Conservation (phyloP, 1,139 yeast genomes). For the Kodamaea ohmeri region DNA sequence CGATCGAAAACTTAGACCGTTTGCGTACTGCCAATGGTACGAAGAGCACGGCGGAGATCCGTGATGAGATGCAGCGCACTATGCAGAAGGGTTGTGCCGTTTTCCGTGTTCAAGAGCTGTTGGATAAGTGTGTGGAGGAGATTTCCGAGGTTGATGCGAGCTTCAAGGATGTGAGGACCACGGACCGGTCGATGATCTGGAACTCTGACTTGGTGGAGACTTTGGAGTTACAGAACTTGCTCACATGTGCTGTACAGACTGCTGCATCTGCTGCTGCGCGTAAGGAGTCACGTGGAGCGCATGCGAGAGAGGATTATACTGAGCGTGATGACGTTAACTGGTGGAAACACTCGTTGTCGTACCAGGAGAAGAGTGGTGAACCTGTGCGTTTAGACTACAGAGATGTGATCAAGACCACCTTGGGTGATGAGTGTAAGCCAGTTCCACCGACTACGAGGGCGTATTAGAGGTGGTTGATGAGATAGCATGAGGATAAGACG, state of each 20-base stretch:
- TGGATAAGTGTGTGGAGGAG: constrained; percentile 84
- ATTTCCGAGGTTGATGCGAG: constrained; percentile 71
- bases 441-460: constrained; percentile 23
- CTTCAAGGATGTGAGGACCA: constrained; percentile 62
- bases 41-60: constrained; percentile 76
- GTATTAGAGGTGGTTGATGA: constrained; percentile 12
- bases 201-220: constrained; percentile 94
- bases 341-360: constrained; percentile 23
- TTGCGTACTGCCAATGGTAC: constrained; percentile 82
- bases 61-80: constrained; percentile 86
- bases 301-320: constrained; percentile 23
- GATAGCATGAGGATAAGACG: background rate
- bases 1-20: constrained; percentile 84
- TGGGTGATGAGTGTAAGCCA: constrained; percentile 22
- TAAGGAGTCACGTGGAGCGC: constrained; percentile 23
- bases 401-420: constrained; percentile 19
- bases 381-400: constrained; percentile 22
- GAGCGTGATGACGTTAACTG: constrained; percentile 22
- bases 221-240: constrained; percentile 87
- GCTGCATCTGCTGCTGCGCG: constrained; percentile 83
- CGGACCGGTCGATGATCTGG: constrained; percentile 98
- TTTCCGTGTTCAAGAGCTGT: constrained; percentile 85
- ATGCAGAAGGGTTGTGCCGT: constrained; percentile 97
- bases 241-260: constrained; percentile 95
- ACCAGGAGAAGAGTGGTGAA: constrained; percentile 18